Base-by-base conservation (phyloP, 768 basidiomycete genomes). In the Rhizopogon salebrosus region DNA sequence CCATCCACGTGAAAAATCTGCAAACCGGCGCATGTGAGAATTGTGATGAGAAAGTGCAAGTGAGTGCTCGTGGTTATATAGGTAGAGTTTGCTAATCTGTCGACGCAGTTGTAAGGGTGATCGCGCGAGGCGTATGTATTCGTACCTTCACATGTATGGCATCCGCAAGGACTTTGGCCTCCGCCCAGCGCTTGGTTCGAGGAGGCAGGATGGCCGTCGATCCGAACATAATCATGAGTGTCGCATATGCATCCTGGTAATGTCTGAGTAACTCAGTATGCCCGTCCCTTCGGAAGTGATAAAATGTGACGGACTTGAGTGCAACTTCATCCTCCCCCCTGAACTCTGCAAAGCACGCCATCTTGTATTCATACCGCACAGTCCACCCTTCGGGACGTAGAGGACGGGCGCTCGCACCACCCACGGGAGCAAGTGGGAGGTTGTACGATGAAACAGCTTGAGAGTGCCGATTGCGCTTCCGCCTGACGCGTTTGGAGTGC, bases 161-260 rank as follows among this genome's bases (percentile, higher is more conserved):
- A 64, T 99, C 97, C 0, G 92, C 93, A 2, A 98, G 78, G 2
- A 98, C 97, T 67, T 95, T 97, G 3, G 95, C 95, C 68, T 99
- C 97, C 14, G 95, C 94, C 95, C 95, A 98, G 27, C 95, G 80
- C 65, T 98, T 99, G 1, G 94, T 98, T 8, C 95, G 82, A 5
- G 94, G 93, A 1, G 90, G 91, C 7, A 97, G 72, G 46, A 90
- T 87, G 4, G 84, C 84, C 2, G 87, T 88, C 6, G 92, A 92
- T 2, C 85, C 84, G 63, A 98, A 95, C 88, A 97, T 93, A 52
- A 87, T 84, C 45, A 84, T 76, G 4, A 98, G 74, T 48, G 80
- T 85, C 34, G 80, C 80, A 72, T 95, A 95, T 11, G 92, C 92
- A 61, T 97, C 94, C 68, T 95, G 93, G 63, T 94, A 97, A 66